Base-by-base conservation (phyloP, 2,329 filamentous ascomycete genomes). In the Parafenestella ontariensis region DNA sequence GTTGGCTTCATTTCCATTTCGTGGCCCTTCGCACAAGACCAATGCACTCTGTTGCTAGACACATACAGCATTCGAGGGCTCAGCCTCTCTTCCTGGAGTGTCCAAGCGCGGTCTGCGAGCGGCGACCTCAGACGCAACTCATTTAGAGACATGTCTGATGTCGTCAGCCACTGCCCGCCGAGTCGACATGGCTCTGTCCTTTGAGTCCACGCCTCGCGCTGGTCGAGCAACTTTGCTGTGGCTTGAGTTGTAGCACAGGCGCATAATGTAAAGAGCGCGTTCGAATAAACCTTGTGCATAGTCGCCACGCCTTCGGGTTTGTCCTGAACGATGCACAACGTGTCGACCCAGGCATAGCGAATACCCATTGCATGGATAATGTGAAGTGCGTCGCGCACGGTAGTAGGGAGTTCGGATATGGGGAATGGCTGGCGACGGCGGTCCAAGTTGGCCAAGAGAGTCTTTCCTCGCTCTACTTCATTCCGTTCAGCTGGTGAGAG, bases 271-370 rank as follows among this genome's bases (percentile, higher is more conserved):
- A 58, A 53, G 33, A 49, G 46, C 18, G 54, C 54, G 24, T 58
- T 58, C 8, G 49, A 47, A 23, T 58, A 58, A 17, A 58, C 54
- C 20, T 50, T 45, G 50, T 58, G 54, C 54, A 58, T 58, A 9
- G 17, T 49, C 23, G 29, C 40, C n/a, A 51, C 41, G 2, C 36
- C 54, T 40, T 48, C 29, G 4, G 17, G 24, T 4, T 43, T 43
- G 13, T 52, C 43, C 20, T 54, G 56, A 20, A 44, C 24, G 21
- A 59, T 46, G 23, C 56, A 59, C 13, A 59, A n/a, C 13, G 49
- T 31, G 18, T 59, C 56, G 15, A 59, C 26, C 53, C 56, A 59
- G 10, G 46, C 51, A 33, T 51, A 59, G 21, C 53, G 52, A 6
- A 52, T 18, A 15, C 43, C 52, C 46, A 59, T 47, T 13, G 46